These are phyloP conservation scores for Pseudozyma sp. DNA, from an alignment of 1,284 basidiomycete species.

Conservation along the genomic window DNA sequence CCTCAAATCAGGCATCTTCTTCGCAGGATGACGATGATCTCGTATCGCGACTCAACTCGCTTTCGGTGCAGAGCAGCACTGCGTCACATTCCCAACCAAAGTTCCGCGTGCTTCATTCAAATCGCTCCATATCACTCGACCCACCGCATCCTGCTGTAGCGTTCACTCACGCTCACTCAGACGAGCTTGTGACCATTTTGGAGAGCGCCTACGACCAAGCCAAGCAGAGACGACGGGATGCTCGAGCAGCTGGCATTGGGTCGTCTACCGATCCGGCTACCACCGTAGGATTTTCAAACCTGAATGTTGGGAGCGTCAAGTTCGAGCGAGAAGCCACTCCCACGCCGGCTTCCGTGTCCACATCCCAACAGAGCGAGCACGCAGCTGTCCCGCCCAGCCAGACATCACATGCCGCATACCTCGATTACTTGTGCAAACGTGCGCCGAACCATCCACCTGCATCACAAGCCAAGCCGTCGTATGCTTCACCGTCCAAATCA, in stretches of 20 bases:
- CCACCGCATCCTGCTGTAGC: conserved; percentile 53
- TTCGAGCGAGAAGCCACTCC: conserved; percentile 24
- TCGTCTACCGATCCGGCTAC: background rate
- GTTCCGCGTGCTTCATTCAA: conserved; percentile 1
- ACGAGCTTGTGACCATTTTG: conserved; percentile 39
- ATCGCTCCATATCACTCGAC: conserved; percentile 44
- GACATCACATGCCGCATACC: conserved; percentile 45
- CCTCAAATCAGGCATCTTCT: conserved; percentile 1
- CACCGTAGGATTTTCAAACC: background rate
- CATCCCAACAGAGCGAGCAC: background rate
- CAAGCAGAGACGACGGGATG: conserved; percentile 27
- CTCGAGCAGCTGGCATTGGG: background rate
- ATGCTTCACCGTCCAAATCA: conserved; percentile 14
- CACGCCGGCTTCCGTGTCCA: conserved; percentile 5
- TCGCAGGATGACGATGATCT: conserved; percentile 41
- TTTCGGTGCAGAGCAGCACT: conserved; percentile 25
- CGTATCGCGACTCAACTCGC: conserved; percentile 40
- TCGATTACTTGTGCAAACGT: conserved; percentile 36
- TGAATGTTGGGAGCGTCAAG: background rate
- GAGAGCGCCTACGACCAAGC: conserved; percentile 42
- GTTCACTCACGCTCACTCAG: conserved; percentile 45
- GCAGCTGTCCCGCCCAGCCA: background rate
- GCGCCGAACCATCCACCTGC: conserved; percentile 37
- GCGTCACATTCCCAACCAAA: conserved; percentile 2
- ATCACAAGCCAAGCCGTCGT: conserved; percentile 14